A percentile compares a stretch with the other conserved stretches of the same genome.
These are phyloP conservation scores for Heritiera littoralis DNA, from an alignment of 345 rosid species.

Conservation along the genomic window DNA sequence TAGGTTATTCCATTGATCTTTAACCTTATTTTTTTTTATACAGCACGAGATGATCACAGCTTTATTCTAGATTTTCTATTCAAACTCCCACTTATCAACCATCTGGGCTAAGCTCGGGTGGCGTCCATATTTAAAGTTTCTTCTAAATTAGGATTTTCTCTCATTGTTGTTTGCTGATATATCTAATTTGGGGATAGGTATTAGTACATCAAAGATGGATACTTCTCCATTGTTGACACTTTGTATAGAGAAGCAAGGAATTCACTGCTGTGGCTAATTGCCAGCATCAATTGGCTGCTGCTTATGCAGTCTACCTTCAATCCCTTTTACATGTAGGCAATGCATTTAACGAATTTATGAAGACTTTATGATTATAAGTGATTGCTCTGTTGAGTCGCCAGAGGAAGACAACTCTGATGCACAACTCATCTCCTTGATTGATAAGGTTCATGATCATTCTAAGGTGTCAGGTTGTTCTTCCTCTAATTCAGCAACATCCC, in stretches of 20 bases:
- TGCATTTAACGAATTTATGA: conserved; percentile 32
- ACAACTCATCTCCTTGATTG: conserved; percentile 13
- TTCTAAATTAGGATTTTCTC: no score
- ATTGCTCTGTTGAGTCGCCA: conserved; percentile 25
- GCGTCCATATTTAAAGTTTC: no score
- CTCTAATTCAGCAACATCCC: not conserved
- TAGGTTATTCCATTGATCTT: no score
- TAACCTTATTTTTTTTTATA: no score
- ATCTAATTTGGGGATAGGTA: not conserved
- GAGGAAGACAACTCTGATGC: conserved; percentile 20
- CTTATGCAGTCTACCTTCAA: conserved; percentile 33
- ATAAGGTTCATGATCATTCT: conserved; percentile 14
- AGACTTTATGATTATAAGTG: conserved; percentile 24
- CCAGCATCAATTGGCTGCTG: conserved; percentile 32
- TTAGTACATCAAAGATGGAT: conserved; percentile 27
- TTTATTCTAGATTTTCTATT: no score
- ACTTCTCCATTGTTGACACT: conserved; percentile 34
- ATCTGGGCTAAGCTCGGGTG: no score
- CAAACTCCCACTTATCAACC: no score
- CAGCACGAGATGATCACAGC: no score
- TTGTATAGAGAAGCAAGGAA: conserved; percentile 38
- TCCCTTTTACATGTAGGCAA: conserved; percentile 33
- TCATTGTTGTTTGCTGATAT: not conserved
- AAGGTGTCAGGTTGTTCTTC: not conserved
- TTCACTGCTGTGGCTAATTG: conserved; percentile 33